Base-by-base conservation (phyloP, 345 rosid genomes). In the Populus alba region DNA sequence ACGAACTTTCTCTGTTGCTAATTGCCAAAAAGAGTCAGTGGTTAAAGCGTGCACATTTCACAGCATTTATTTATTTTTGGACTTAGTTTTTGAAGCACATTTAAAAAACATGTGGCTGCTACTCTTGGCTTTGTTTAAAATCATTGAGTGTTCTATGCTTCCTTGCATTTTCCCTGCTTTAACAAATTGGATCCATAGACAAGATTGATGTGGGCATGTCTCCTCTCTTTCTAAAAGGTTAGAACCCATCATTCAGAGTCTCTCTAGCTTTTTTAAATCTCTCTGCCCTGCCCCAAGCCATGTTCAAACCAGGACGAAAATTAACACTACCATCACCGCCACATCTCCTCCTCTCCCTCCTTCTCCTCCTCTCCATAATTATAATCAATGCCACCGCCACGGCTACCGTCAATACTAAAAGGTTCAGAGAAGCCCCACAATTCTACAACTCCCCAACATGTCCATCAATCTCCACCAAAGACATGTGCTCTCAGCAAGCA, bases 381-480 rank as follows among this genome's bases (percentile, higher is more conserved):
- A 16, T 25, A 3, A 22, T 37, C 63, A 57, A 29, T 41, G 41
- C 70, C 17, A 22, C 62, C 70, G 2, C 37, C 13, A 4, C 59
- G 3, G 61, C 41, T 4, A n/a, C 31, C 20, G 18, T 6, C 51
- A 25, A 16, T 25, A 5, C 25, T 22, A 61, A 38, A 2, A 62
- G 35, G 12, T 83, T 80, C 76, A 83, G 70, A 59, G 86, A 83
- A 77, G 86, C 86, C 38, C 86, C 86, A 3, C 68, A 73, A 10
- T 83, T 77, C 75, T 80, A 77, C 78, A 83, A 83, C 70, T 73
- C 81, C 17, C 73, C 68, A 4, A 27, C 63, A 17, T 83, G 86
- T 55, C 73, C 73, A 1, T 22, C 75, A 18, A 49, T 82, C 72
- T 12, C 81, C 51, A 10, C 35, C 39, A 8, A 15, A 72, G 75